Evolutionary conservation across 1,139 yeast genomes (phyloP).

Genomic region (Saccharomycopsis hybrid): DNA sequence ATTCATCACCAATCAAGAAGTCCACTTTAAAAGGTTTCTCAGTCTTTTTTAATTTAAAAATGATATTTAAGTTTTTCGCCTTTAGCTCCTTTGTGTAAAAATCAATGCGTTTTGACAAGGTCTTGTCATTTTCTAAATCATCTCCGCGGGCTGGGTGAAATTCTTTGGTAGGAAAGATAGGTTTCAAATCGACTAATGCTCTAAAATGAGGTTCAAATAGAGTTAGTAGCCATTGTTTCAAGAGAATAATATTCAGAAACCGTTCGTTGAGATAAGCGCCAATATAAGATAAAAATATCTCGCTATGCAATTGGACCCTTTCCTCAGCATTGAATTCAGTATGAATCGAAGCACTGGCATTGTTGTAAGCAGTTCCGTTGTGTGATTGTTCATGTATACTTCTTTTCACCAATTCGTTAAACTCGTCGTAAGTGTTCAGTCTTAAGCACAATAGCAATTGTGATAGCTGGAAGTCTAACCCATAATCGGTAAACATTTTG

Average conservation of each 20-base stretch:
- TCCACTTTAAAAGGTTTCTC: neutral
- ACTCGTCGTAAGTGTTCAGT: too few species aligned
- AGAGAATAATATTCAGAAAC: neutral
- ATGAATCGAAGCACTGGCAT: too few species aligned
- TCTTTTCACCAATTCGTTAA: too few species aligned
- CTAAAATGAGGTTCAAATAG: neutral
- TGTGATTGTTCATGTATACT: too few species aligned
- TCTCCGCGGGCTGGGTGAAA: neutral
- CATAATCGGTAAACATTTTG: too few species aligned
- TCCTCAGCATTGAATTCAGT: neutral
- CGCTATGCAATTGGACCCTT: neutral
- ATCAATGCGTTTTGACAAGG: neutral
- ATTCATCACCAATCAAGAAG: neutral
- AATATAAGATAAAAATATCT: slow-evolving; percentile 1
- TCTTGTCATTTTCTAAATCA: neutral
- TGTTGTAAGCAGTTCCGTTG: too few species aligned
- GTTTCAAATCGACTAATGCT: neutral
- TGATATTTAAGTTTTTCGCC: neutral
- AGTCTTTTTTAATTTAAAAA: neutral
- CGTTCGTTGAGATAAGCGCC: neutral
- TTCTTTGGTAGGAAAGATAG: neutral
- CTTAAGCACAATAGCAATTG: too few species aligned
- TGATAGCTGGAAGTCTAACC: too few species aligned
- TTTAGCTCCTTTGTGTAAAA: neutral
- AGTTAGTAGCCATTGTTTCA: slow-evolving; percentile 1